phyloP scores from a whole-genome alignment of 73 alveolate genomes.

The Urostyla sp. region DNA sequence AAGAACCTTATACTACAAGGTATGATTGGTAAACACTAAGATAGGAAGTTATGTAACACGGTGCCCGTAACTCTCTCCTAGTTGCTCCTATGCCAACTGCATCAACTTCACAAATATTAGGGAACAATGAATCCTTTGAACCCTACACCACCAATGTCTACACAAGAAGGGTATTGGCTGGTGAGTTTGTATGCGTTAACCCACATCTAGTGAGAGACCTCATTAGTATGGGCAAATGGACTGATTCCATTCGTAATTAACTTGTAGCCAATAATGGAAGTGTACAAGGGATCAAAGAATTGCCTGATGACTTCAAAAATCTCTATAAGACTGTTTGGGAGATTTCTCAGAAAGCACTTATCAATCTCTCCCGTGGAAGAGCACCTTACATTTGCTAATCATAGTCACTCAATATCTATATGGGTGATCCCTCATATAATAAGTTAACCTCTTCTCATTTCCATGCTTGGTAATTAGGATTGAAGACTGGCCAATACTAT shows the following conservation, averaged over 20 bases:
- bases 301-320: conserved; percentile 83
- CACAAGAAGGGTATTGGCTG: conserved; percentile 95
- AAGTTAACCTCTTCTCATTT: conserved; percentile 90
- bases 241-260: conserved; percentile 78
- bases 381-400: conserved; percentile 86
- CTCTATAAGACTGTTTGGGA: conserved; percentile 98
- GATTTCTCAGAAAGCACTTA: conserved; percentile 84
- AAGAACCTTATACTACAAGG: conserved; percentile 63
- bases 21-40: conserved; percentile 87
- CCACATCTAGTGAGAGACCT: conserved; percentile 95
- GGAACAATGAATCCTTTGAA: conserved; percentile 95
- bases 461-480: conserved; percentile 93
- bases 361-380: conserved; percentile 91
- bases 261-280: conserved; percentile 86
- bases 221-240: conserved; percentile 89
- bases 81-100: conserved; percentile 99
- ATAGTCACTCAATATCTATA: conserved; percentile 72
- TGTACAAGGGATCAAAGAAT: conserved; percentile 76
- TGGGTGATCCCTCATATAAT: conserved; percentile 78
- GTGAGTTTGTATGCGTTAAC: conserved; percentile 91
- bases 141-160: conserved; percentile 95
- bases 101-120: conserved; percentile 91
- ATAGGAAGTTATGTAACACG: conserved; percentile 78
- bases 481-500: conserved; percentile 94
- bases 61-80: conserved; percentile 94